Evolutionary conservation across 805 yeast genomes (phyloP), one percentile per base, ranked within the genome.

Genomic region (Debaryomyces castellii): DNA sequence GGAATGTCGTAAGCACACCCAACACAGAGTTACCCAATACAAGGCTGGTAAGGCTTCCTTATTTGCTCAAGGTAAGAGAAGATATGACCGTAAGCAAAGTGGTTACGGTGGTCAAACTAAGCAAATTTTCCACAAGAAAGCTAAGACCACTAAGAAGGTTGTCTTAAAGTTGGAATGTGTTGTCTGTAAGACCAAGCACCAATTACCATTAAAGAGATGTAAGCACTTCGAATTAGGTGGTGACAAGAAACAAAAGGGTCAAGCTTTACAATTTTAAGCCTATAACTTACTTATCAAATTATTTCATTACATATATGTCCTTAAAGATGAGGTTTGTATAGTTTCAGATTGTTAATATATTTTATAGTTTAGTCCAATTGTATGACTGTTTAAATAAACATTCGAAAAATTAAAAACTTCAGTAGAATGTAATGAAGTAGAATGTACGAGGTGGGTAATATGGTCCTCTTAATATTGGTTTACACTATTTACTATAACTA

Each of bases 101-200:
- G 99, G 99, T 90, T 94, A 84, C 82, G 99, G 99, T 89, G 99
- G 99, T 89, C 99, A 94, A 83, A 94, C 99, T 81, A 94, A 90
- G 85, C 99, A 85, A 74, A 87, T 94, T 81, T 94, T 94, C 97
- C 98, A 90, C 88, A 94, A 94, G 89, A 94, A 94, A 81, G 99
- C 99, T 69, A 94, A 94, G 90, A 94, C 98, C 66, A 94, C 99
- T 84, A 94, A 94, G 90, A 94, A 94, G 88, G 96, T 94, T 76
- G 99, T 94, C 62, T 87, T 94, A 74, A 92, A 97, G 83, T 86
- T 94, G 73, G 99, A 94, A 84, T 94, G 99, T 88, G 89, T 91
- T 67, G 82, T 77, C 67, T 94, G 99, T 82, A 94, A 94, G 90
- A 87, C 97, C 82, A 94, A 90, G 87, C 86, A 95, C 69, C 99